phyloP scores from a whole-genome alignment of 164 flowering plant species.

The Platanus orientalis region DNA sequence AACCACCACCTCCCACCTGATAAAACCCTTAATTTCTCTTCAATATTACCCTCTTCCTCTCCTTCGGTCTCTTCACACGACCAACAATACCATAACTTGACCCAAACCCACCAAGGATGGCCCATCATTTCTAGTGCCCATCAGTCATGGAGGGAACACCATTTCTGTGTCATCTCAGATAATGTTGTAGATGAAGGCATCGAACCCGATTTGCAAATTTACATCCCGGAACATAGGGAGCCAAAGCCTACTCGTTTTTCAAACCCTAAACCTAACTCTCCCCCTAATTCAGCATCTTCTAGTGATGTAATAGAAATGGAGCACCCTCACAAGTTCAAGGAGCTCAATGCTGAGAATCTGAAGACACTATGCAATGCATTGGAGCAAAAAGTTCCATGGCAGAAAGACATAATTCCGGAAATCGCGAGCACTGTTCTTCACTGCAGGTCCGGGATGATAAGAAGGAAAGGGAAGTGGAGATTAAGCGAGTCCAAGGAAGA shows the following conservation, averaged over 20 bases:
- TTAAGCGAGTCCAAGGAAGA: constrained; percentile 52
- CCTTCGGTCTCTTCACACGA: constrained; percentile 51
- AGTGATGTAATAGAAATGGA: constrained; percentile 67
- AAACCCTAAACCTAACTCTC: constrained; percentile 51
- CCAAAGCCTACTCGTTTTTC: constrained; percentile 45
- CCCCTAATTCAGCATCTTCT: constrained; percentile 57
- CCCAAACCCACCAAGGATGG: constrained; percentile 37
- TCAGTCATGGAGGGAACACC: constrained; percentile 28
- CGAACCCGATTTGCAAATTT: constrained; percentile 32
- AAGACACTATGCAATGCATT: constrained; percentile 55
- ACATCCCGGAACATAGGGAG: constrained; percentile 31
- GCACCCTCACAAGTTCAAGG: constrained; percentile 44
- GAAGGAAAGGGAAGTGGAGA: constrained; percentile 39
- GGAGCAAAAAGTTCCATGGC: constrained; percentile 82
- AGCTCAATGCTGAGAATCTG: constrained; percentile 56
- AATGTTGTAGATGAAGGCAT: constrained; percentile 11
- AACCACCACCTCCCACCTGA: constrained; percentile 32
- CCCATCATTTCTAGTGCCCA: constrained; percentile 32
- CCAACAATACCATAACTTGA: constrained; percentile 30
- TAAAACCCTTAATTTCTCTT: constrained; percentile 42
- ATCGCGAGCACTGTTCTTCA: constrained; percentile 60
- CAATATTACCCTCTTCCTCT: constrained; percentile 56
- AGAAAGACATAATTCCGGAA: constrained; percentile 59
- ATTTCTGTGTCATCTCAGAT: constrained; percentile 38
- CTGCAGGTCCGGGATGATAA: constrained; percentile 71